These are phyloP conservation scores for Cyclotella choctawhatcheeana DNA, from an alignment of 108 stramenopile species.

Conservation along the genomic window DNA sequence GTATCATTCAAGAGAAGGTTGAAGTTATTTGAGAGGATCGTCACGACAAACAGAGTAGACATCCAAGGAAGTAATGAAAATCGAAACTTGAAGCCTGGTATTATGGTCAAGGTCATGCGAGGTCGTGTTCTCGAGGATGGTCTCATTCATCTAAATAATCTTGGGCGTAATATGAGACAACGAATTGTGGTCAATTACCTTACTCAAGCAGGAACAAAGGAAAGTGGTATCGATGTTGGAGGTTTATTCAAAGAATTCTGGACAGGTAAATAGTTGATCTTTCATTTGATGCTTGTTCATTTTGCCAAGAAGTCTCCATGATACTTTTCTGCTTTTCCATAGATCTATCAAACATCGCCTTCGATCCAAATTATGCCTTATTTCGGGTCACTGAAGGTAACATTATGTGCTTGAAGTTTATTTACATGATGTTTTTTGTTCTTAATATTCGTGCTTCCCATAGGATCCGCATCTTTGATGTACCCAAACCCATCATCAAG, in stretches of 20 bases:
- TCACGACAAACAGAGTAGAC: slow-evolving; percentile 63
- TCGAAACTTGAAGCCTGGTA: slow-evolving; percentile 69
- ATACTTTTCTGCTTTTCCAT: slow-evolving; percentile 17
- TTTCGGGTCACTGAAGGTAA: slow-evolving; percentile 90
- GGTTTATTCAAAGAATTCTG: slow-evolving; percentile 99
- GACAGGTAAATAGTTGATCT: no score
- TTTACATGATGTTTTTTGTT: no score
- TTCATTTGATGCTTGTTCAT: no score
- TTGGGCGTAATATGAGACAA: slow-evolving; percentile 83
- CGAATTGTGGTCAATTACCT: slow-evolving; percentile 80
- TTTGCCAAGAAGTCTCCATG: no score
- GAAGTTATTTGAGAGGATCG: slow-evolving; percentile 84
- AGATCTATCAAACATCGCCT: slow-evolving; percentile 86
- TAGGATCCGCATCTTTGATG: slow-evolving; percentile 59
- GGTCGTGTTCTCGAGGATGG: slow-evolving; percentile 90
- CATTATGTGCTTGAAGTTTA: no score
- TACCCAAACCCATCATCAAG: slow-evolving; percentile 93
- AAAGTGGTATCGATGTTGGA: slow-evolving; percentile 96
- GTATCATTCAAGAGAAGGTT: slow-evolving; percentile 90
- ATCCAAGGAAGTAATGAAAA: slow-evolving; percentile 65
- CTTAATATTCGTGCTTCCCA: no score
- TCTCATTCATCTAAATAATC: slow-evolving; percentile 77
- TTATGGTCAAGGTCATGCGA: slow-evolving; percentile 78
- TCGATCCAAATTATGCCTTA: slow-evolving; percentile 91
- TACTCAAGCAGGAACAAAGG: slow-evolving; percentile 81